phyloP scores from a whole-genome alignment of 805 yeast species.

The Candida morakotiae region DNA sequence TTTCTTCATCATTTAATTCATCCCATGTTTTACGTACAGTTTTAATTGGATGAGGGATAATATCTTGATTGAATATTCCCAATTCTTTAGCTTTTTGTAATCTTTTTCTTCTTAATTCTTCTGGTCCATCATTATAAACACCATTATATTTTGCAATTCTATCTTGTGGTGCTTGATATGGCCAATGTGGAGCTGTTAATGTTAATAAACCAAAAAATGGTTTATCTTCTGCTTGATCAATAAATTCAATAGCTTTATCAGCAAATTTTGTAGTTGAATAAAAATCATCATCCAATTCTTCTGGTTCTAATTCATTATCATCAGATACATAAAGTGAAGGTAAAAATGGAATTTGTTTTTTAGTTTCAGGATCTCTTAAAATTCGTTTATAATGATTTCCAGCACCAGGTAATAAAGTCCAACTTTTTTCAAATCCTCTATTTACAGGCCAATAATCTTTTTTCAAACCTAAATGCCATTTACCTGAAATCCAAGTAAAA shows the following conservation, averaged over 20 bases:
- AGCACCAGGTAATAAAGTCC: conserved; percentile 51
- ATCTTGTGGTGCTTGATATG: conserved; percentile 54
- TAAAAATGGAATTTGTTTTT: conserved; percentile 28
- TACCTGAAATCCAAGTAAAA: conserved; percentile 51
- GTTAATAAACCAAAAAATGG: conserved; percentile 55
- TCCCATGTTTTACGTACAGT: conserved; percentile 44
- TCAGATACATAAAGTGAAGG: conserved; percentile 39
- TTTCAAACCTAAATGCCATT: conserved; percentile 56
- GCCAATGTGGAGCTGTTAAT: conserved; percentile 68
- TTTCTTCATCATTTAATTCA: conserved; percentile 36
- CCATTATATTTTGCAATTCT: conserved; percentile 46
- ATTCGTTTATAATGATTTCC: conserved; percentile 53
- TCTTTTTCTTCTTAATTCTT: conserved; percentile 34
- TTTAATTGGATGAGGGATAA: conserved; percentile 41
- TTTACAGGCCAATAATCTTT: conserved; percentile 45
- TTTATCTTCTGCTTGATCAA: conserved; percentile 28
- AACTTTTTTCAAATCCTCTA: conserved; percentile 49
- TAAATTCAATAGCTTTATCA: conserved; percentile 36
- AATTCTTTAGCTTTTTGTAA: conserved; percentile 35
- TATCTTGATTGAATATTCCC: conserved; percentile 45
- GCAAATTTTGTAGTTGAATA: conserved; percentile 45
- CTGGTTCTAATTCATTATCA: conserved; percentile 32
- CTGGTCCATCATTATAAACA: conserved; percentile 47
- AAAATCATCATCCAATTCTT: conserved; percentile 42
- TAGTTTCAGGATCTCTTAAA: conserved; percentile 25